Percentiles rank a stretch among this genome's conserved stretches.
Conservation (phyloP, 106 monocot species). For the Hemerocallis citrina region DNA sequence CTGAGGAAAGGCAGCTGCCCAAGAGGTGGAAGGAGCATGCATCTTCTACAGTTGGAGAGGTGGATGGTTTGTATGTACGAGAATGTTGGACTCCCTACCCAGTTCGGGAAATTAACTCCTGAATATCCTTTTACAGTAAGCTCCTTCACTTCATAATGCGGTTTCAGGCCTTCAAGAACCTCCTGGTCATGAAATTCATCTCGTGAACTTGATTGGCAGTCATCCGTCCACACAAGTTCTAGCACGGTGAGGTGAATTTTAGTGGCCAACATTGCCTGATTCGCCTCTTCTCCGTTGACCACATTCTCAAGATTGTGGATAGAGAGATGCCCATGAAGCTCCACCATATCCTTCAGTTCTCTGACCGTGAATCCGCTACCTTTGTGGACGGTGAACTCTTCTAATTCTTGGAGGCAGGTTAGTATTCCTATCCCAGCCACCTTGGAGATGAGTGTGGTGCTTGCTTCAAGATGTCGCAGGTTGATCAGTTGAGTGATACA, state of each 20-base stretch:
- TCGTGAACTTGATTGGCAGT: neutral
- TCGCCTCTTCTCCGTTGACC: constrained; percentile 12
- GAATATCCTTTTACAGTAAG: constrained; percentile 14
- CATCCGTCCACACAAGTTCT: constrained; percentile 18
- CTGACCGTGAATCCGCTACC: neutral
- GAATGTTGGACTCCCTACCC: constrained; percentile 13
- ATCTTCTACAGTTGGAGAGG: constrained; percentile 16
- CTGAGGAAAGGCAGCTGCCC: constrained; percentile 25
- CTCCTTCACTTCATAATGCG: constrained; percentile 17
- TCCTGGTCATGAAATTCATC: constrained; percentile 1
- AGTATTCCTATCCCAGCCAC: constrained; percentile 18
- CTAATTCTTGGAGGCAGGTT: constrained; percentile 12
- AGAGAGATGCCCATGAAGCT: constrained; percentile 9
- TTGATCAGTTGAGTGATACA: neutral
- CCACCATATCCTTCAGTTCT: constrained; percentile 12
- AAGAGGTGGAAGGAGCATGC: constrained; percentile 21
- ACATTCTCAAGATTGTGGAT: constrained; percentile 23
- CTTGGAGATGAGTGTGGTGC: constrained; percentile 6
- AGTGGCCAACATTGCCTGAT: constrained; percentile 6
- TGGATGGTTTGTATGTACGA: constrained; percentile 12
- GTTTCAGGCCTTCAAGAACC: constrained; percentile 20
- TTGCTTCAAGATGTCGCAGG: constrained; percentile 14
- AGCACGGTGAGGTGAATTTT: constrained; percentile 13
- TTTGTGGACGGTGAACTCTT: constrained; percentile 1
- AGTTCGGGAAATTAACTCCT: constrained; percentile 22